Base-by-base conservation (phyloP, 352 stramenopile genomes). In the Pythium volutum region DNA sequence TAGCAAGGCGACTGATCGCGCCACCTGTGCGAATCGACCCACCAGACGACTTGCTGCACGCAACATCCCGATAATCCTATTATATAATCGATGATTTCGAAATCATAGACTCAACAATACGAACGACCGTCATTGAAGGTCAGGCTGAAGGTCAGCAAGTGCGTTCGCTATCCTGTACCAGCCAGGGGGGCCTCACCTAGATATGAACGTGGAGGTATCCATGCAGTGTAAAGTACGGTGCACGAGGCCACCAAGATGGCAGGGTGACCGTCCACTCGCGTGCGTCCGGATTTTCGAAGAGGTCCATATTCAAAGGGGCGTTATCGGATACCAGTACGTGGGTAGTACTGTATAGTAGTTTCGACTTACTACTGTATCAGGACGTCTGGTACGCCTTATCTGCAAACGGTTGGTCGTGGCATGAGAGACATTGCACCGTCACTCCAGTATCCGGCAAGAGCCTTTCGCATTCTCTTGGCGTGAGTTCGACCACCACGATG, bases 401-500 rank as follows among this genome's bases (percentile, higher is more conserved):
- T n/a, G n/a, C n/a, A n/a, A n/a, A n/a, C n/a, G n/a, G n/a, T n/a
- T n/a, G n/a, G n/a, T n/a, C n/a, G n/a, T 36, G 29, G 29, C 9
- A 4, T 33, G 29, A 33, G 9, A 33, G 29, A 33, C 39, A 53
- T 29, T 16, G n/a, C 33, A 26, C 20, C 33, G 34, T 57, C 58
- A 4, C 36, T 65, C 4, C 41, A 55, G 41, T 66, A 66, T 66
- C 59, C 59, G 59, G 59, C 33, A 43, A 66, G 59, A 66, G 59
- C 59, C 59, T 55, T 43, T 23, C 26, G n/a, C 7, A 12, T 11
- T n/a, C n/a, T 50, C 33, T 26, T 33, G 3, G 31, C 9, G 16
- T 31, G n/a, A 12, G 25, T 16, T 52, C 26, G 27, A 52, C 46
- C 15, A 23, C 25, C 25, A 3, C 46, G 46, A 52, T 52, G 31